Evolutionary conservation across 1,284 basidiomycete species (phyloP), one percentile per base, ranked within the genome.

Genomic region (Melampsora abietis-canadensis): DNA sequence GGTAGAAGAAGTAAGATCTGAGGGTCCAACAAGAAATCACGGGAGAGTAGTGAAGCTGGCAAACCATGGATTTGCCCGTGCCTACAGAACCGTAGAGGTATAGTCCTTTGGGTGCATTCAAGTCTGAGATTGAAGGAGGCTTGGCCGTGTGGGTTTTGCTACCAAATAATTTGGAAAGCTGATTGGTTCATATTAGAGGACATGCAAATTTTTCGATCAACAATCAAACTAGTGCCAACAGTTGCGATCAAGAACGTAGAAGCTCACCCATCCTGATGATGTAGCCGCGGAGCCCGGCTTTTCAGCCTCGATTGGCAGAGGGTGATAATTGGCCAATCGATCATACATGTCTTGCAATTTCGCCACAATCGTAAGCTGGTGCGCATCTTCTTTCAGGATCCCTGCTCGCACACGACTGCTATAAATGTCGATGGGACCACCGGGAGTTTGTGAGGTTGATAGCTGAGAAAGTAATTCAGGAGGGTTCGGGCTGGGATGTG

Each of bases 81-180:
- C 95, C 95, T 72, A 98, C 96, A 78, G 94, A 92, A 48, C 96
- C 96, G 81, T 92, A 94, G n/a, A 99, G 88, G 83, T 99, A 98
- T 30, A 98, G 85, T 14, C 94, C 92, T 78, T 90, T 90, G 0
- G 94, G 95, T 1, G 87, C 85, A 65, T 86, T 54, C 81, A 24
- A 85, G 83, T 2, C 86, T 86, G 4, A 85, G 78, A 67, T 7
- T 77, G 80, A 81, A 17, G 82, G 77, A 5, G 83, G 81, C 19
- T 85, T 83, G 40, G 83, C 78, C 8, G 79, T 74, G 14, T 76
- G 48, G 67, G 76, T 78, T 73, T 57, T 84, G 83, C 72, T 84
- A 82, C 76, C 79, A 81, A 91, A 89, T 67, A 90, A 82, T 77
- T 87, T 89, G 77, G 88, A 87, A 57, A 91, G 82, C 89, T 89